Evolutionary conservation across 345 rosid species (phyloP).

Genomic region (Salix udensis): DNA sequence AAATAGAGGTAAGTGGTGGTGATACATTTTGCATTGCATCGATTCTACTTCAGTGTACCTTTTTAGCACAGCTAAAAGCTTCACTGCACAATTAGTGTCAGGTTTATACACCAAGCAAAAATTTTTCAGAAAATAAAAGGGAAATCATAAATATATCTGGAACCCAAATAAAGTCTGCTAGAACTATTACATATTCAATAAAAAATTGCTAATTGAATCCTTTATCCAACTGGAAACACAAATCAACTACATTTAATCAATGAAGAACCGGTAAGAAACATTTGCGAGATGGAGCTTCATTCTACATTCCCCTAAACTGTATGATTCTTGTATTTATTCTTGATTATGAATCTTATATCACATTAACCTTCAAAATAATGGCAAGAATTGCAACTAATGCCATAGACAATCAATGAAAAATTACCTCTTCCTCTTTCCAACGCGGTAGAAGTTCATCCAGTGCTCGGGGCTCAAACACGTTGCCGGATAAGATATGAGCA

Average conservation of each 20-base stretch:
- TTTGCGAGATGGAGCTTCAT: background rate
- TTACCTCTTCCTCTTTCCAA: conserved; percentile 90
- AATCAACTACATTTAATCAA: no score
- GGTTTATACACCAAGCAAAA: no score
- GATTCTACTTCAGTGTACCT: no score
- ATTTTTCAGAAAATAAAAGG: background rate
- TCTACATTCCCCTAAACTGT: background rate
- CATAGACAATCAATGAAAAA: conserved; percentile 9
- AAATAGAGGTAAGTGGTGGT: background rate
- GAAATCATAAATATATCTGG: background rate
- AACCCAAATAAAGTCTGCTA: background rate
- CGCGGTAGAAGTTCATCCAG: conserved; percentile 80
- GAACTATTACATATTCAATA: background rate
- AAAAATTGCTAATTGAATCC: no score
- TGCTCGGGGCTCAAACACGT: conserved; percentile 87
- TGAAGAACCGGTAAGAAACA: background rate
- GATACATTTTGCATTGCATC: background rate
- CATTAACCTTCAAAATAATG: background rate
- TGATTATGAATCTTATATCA: background rate
- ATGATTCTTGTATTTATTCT: background rate
- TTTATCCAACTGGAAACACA: no score
- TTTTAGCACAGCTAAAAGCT: no score
- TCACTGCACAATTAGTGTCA: no score
- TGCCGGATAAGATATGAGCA: conserved; percentile 84
- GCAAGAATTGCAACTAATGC: background rate